Conservation (phyloP, 106 monocot species). For the Apostasia ramifera region DNA sequence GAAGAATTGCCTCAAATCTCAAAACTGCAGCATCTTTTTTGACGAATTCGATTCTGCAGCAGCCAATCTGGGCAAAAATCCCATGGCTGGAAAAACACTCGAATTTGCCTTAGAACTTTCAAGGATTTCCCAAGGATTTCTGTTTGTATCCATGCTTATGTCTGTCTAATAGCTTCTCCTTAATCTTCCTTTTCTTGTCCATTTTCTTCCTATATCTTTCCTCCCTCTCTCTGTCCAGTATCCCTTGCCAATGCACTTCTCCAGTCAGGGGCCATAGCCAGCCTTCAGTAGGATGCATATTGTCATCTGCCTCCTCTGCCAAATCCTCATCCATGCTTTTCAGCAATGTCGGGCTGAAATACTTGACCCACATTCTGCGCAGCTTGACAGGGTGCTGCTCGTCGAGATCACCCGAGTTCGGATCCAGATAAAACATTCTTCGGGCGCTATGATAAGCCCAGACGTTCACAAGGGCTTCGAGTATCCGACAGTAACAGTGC, state of each 20-base stretch:
- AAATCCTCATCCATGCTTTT: conserved; percentile 96
- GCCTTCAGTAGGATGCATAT: conserved; percentile 16
- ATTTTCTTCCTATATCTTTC: conserved; percentile 67
- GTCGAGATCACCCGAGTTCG: conserved; percentile 41
- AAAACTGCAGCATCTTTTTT: no score
- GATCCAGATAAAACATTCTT: conserved; percentile 77
- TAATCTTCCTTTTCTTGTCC: conserved; percentile 72
- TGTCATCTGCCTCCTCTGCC: conserved; percentile 85
- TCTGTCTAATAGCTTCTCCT: conserved; percentile 77
- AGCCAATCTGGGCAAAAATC: no score
- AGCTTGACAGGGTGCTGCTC: conserved; percentile 62
- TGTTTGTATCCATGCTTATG: conserved; percentile 83
- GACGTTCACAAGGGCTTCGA: conserved; percentile 80
- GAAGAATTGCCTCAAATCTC: no score
- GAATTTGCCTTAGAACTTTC: conserved; percentile 1
- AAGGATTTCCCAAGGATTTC: conserved; percentile 46
- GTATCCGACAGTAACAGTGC: conserved; percentile 78
- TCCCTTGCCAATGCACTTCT: conserved; percentile 75
- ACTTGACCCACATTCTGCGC: conserved; percentile 76
- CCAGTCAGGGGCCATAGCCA: conserved; percentile 90
- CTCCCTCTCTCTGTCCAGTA: conserved; percentile 77
- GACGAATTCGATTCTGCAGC: no score
- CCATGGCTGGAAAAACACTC: no score
- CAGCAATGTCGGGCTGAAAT: conserved; percentile 54
- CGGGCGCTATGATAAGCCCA: conserved; percentile 96